Conservation (phyloP, 495 filamentous ascomycete species). For the Penicillium macrosclerotiorum region DNA sequence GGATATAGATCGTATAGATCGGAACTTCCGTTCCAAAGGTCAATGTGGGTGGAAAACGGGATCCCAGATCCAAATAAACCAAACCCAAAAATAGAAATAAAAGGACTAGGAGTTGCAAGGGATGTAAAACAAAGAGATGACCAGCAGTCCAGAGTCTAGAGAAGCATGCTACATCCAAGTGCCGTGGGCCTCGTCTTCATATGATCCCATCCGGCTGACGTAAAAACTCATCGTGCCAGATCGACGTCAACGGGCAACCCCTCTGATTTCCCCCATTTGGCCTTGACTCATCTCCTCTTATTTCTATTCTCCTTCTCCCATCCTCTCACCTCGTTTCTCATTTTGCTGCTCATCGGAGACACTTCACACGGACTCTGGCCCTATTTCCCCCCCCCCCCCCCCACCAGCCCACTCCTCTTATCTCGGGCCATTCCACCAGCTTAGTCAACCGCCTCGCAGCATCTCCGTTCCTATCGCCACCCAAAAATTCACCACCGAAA, state of each 20-base stretch:
- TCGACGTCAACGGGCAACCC: neutral
- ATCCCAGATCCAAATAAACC: neutral
- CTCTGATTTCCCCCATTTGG: neutral
- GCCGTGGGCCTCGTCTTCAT: too few relatives aligned
- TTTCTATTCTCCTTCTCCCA: neutral
- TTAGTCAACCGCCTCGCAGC: constrained; percentile 13
- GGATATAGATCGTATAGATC: too few relatives aligned
- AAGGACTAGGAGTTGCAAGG: too few relatives aligned
- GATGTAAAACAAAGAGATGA: too few relatives aligned
- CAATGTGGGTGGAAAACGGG: too few relatives aligned
- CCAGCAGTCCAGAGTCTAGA: too few relatives aligned
- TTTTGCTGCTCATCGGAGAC: neutral
- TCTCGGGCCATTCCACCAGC: constrained; percentile 1
- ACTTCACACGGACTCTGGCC: too few relatives aligned
- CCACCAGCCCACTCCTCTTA: neutral
- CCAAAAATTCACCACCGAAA: constrained; percentile 13
- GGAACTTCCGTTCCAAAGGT: too few relatives aligned
- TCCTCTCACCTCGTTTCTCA: neutral
- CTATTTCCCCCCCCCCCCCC: neutral
- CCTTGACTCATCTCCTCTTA: constrained; percentile 1
- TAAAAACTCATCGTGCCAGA: constrained; percentile 12
- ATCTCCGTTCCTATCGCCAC: constrained; percentile 17
- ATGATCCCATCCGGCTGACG: constrained; percentile 18
- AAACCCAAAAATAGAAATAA: neutral
- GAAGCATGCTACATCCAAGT: constrained; percentile 4